Evolutionary conservation across 2,329 filamentous ascomycete genomes (phyloP).

Genomic region (Scytalidium sp.): DNA sequence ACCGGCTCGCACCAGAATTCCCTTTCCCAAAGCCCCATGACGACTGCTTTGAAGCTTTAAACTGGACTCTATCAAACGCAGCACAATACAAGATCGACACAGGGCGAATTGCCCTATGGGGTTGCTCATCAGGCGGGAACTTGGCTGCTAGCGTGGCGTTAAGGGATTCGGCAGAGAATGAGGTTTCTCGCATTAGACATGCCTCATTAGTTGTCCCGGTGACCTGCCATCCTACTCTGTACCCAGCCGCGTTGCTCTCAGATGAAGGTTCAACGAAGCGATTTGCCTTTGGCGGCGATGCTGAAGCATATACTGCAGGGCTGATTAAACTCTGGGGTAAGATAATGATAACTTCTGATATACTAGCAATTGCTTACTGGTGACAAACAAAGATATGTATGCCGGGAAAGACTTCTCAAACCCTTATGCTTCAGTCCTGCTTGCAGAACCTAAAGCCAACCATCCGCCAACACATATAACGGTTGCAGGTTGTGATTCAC

Average conservation of each 20-base stretch:
- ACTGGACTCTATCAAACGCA: slow-evolving; percentile 28
- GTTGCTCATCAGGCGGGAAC: not conserved
- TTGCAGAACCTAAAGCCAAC: not conserved
- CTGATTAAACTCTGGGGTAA: not conserved
- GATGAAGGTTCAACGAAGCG: not conserved
- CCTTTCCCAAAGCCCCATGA: slow-evolving; percentile 40
- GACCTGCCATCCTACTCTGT: not conserved
- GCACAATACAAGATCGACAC: not conserved
- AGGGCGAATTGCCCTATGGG: not conserved
- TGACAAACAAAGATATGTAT: not conserved
- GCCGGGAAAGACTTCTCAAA: not conserved
- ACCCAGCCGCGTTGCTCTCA: not conserved
- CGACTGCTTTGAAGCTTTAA: slow-evolving; percentile 42
- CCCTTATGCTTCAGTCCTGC: not conserved
- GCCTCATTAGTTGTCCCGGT: not conserved
- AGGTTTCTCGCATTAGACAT: not conserved
- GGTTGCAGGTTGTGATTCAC: not conserved
- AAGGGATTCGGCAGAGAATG: not conserved
- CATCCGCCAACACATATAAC: not conserved
- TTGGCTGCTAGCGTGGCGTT: not conserved
- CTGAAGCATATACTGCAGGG: not conserved
- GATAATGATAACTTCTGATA: not conserved
- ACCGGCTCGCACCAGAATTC: slow-evolving; percentile 43
- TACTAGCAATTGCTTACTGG: not conserved
- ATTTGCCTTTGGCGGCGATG: not conserved